A percentile compares a stretch with the other conserved stretches of the same genome.
Evolutionary conservation across 768 basidiomycete species (phyloP).

Genomic region (Naganishia vaughanmartiniae): DNA sequence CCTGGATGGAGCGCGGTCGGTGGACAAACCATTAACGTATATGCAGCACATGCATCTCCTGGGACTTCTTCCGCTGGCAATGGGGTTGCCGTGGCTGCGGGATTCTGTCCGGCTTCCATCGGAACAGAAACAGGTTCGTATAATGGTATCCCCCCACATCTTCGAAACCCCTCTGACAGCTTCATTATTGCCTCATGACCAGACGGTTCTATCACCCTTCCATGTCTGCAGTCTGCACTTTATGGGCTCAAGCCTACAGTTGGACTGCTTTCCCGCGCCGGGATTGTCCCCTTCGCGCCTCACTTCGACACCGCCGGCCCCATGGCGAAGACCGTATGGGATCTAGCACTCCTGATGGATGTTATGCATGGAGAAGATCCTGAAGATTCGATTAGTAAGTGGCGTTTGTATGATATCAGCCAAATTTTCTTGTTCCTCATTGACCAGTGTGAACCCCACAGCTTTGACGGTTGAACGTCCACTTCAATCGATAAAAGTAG

Average conservation of each 20-base stretch:
- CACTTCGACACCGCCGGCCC: conserved; percentile 28
- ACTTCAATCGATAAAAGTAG: background rate
- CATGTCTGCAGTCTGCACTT: conserved; percentile 33
- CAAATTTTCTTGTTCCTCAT: background rate
- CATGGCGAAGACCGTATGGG: conserved; percentile 30
- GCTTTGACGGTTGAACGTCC: background rate
- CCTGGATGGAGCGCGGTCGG: conserved; percentile 30
- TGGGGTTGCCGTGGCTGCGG: conserved; percentile 28
- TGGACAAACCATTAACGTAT: conserved; percentile 28
- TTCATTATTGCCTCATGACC: background rate
- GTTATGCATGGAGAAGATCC: conserved; percentile 17
- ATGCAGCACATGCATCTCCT: conserved; percentile 36
- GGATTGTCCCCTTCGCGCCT: conserved; percentile 30
- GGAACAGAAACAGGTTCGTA: conserved; percentile 28
- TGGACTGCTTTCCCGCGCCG: conserved; percentile 31
- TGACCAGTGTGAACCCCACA: background rate
- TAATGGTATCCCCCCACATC: background rate
- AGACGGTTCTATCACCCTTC: conserved; percentile 30
- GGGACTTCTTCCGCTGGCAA: conserved; percentile 33
- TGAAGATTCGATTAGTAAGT: conserved; percentile 21
- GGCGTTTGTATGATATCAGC: background rate
- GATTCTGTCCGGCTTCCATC: conserved; percentile 30
- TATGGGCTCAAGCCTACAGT: conserved; percentile 39
- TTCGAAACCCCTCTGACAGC: background rate
- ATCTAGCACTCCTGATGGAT: conserved; percentile 30